A percentile compares a stretch with the other conserved stretches of the same genome.
These are phyloP conservation scores for Neurospora sp. DNA, from an alignment of 495 filamentous ascomycete species.

Conservation along the genomic window DNA sequence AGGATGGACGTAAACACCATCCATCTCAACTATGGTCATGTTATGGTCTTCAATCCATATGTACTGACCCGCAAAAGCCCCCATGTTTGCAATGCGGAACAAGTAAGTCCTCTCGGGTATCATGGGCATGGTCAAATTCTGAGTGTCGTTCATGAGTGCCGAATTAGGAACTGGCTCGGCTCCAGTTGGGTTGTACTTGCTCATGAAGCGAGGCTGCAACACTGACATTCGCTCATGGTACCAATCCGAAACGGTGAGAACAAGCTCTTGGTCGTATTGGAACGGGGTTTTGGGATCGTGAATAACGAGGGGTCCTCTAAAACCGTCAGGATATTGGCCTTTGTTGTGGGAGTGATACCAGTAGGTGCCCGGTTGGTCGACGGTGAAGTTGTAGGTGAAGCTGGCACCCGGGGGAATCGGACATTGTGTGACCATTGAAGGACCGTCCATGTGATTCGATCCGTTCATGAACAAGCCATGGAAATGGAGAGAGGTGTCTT, in stretches of 20 bases:
- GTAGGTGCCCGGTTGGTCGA: conserved; percentile 64
- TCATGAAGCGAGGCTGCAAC: conserved; percentile 47
- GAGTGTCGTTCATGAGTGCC: conserved; percentile 60
- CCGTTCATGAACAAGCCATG: conserved; percentile 68
- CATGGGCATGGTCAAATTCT: conserved; percentile 40
- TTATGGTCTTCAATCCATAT: conserved; percentile 69
- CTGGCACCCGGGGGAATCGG: conserved; percentile 50
- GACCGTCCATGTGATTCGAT: conserved; percentile 65
- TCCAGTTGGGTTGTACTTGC: conserved; percentile 47
- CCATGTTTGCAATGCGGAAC: conserved; percentile 64
- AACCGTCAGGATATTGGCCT: conserved; percentile 67
- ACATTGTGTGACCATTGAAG: conserved; percentile 58
- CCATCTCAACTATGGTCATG: conserved; percentile 48
- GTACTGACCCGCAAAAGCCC: conserved; percentile 57
- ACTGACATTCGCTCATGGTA: conserved; percentile 51
- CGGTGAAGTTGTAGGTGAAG: conserved; percentile 70
- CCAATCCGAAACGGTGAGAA: conserved; percentile 60
- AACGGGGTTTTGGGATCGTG: conserved; percentile 57
- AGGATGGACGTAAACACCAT: conserved; percentile 49
- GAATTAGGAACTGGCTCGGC: conserved; percentile 58
- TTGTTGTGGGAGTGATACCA: conserved; percentile 74
- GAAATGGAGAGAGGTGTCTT: conserved; percentile 62
- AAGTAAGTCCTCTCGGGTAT: conserved; percentile 70
- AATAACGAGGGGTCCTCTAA: conserved; percentile 60
- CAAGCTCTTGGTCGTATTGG: conserved; percentile 55